Base-by-base conservation (phyloP, 495 filamentous ascomycete species). In the Jackrogersella multiformis region DNA sequence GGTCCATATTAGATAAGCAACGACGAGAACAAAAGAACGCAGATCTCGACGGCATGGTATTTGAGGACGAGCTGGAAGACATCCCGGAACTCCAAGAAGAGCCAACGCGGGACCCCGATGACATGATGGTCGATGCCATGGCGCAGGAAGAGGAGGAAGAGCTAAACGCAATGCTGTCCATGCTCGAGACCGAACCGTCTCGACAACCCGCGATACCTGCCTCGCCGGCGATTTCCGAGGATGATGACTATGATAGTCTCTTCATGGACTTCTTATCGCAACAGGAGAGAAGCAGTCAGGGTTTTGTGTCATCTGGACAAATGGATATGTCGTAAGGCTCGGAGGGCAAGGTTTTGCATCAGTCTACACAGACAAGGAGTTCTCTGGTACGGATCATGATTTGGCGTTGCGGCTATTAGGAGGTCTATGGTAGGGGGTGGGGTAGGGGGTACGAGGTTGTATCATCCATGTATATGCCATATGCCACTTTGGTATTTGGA, bases 161-260 rank as follows among this genome's bases (percentile, higher is more conserved):
- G 72, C 20, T 90, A 30, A 79, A 90, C 21, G 85, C 84, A n/a
- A 65, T 89, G 57, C 53, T 89, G 1, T 75, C 78, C 21, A 75
- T 85, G 49, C 57, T 65, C 44, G 52, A 71, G 8, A 16, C 66
- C 9, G 36, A 52, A 26, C 36, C 66, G 54, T 46, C 36, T 13
- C 68, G 69, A 44, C 68, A 64, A 4, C 74, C 69, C 13, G 34
- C 18, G 12, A 38, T 24, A 20, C 48, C 70, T 13, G 34, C 56
- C 0, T 65, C 70, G 18, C 44, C 63, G 10, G 35, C 41, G 10
- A 24, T 77, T 26, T 84, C 81, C 38, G 85, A 86, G 39, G 84
- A 89, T 61, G 85, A 84, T 16, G 83, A 86, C 39, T 85, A 85
- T 69, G 83, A 85, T 63, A 77, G 77, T 70, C 75, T 86, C 24